Percentiles rank a stretch among this genome's conserved stretches.
Evolutionary conservation across 78 protist genomes (phyloP).

Genomic region (Dictyostelium citrinum): DNA sequence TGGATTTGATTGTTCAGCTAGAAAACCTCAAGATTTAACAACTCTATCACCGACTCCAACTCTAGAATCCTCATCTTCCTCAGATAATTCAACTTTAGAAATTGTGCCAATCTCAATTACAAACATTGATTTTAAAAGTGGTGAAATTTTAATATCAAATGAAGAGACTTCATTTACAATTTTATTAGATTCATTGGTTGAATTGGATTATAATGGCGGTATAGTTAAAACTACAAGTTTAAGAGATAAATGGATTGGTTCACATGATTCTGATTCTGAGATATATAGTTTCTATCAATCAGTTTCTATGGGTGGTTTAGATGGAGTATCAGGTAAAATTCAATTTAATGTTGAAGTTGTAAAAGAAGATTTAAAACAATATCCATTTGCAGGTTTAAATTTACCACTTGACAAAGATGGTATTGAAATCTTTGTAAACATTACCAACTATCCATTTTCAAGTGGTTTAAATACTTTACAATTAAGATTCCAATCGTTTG

Average conservation of each 20-base stretch:
- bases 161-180: background rate
- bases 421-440: background rate
- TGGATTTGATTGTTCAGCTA: background rate
- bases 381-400: background rate
- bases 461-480: background rate
- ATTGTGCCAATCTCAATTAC: background rate
- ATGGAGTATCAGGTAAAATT: background rate
- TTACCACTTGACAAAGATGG: background rate
- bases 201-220: background rate
- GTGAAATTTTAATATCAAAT: background rate
- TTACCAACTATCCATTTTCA: background rate
- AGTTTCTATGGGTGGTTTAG: background rate
- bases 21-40: background rate
- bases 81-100: background rate
- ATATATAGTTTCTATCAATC: background rate
- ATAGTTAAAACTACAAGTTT: background rate
- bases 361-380: background rate
- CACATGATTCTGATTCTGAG: background rate
- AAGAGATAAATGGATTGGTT: constrained; percentile 3
- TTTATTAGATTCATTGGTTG: background rate
- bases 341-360: background rate
- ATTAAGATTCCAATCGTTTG: background rate
- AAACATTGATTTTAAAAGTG: background rate
- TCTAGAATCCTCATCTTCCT: too few relatives aligned
- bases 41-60: background rate